Percentiles rank a stretch among this genome's conserved stretches.
phyloP scores from a whole-genome alignment of 768 basidiomycete species.

The Calocybe indica region DNA sequence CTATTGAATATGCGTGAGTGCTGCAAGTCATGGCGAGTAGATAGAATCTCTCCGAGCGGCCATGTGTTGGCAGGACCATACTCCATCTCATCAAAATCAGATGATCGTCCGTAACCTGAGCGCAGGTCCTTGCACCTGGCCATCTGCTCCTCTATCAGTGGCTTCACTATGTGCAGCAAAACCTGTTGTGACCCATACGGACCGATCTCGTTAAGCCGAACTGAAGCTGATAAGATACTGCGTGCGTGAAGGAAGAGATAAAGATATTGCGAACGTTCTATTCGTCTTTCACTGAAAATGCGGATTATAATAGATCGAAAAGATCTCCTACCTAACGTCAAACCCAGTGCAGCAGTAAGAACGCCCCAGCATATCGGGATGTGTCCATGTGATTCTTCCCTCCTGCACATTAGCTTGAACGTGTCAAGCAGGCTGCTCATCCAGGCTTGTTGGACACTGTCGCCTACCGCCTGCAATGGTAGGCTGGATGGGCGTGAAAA shows the following conservation, averaged over 20 bases:
- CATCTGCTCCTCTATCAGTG: constrained; percentile 55
- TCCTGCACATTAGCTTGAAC: constrained; percentile 64
- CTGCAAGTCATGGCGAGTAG: constrained; percentile 86
- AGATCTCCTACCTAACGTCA: constrained; percentile 54
- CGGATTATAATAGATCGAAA: background rate
- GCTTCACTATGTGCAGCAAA: constrained; percentile 65
- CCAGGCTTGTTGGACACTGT: constrained; percentile 16
- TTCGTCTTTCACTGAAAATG: background rate
- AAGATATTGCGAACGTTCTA: constrained; percentile 81
- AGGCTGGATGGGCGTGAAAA: constrained; percentile 51
- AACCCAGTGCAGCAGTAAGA: constrained; percentile 68
- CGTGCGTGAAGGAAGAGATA: constrained; percentile 93
- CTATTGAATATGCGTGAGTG: constrained; percentile 98
- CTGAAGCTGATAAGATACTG: constrained; percentile 83
- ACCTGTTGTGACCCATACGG: constrained; percentile 92
- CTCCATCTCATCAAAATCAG: constrained; percentile 32
- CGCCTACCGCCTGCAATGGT: constrained; percentile 8
- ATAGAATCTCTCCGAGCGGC: constrained; percentile 93
- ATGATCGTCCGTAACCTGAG: constrained; percentile 28
- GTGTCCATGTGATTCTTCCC: constrained; percentile 69
- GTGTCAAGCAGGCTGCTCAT: constrained; percentile 47
- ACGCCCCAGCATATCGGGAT: constrained; percentile 90
- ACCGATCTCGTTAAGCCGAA: constrained; percentile 87
- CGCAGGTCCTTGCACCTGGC: constrained; percentile 38
- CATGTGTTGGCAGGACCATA: constrained; percentile 83